These are phyloP conservation scores for Penicillium argentinense DNA, from an alignment of 495 filamentous ascomycete genomes.

Conservation along the genomic window DNA sequence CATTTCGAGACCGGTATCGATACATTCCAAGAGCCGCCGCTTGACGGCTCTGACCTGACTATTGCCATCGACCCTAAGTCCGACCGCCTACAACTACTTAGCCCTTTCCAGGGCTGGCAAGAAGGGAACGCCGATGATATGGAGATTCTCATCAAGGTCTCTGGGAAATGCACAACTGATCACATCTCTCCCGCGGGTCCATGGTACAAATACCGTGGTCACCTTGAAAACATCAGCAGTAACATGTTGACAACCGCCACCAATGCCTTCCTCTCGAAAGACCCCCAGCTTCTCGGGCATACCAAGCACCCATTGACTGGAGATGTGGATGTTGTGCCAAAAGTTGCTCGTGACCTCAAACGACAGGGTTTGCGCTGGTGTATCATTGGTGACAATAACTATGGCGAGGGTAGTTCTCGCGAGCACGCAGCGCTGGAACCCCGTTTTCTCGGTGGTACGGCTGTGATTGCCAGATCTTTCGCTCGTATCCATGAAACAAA, in stretches of 20 bases:
- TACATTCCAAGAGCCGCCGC: constrained; percentile 15
- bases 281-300: constrained; percentile 21
- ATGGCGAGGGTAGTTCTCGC: constrained; percentile 24
- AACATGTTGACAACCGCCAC: constrained; percentile 24
- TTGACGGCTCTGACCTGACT: constrained; percentile 6
- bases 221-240: constrained; percentile 22
- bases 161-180: constrained; percentile 28
- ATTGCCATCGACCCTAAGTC: constrained; percentile 13
- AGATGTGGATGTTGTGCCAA: constrained; percentile 1
- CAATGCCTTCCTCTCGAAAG: constrained; percentile 14
- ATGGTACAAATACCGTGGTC: constrained; percentile 22
- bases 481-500: constrained; percentile 27
- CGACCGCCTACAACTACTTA: constrained; percentile 18
- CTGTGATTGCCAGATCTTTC: constrained; percentile 22
- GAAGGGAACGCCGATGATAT: constrained; percentile 3
- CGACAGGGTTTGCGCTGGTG: constrained; percentile 11
- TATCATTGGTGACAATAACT: constrained; percentile 23
- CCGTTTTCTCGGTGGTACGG: constrained; percentile 18
- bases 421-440: constrained; percentile 26
- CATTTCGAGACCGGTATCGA: constrained; percentile 6
- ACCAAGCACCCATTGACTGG: constrained; percentile 10
- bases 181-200: constrained; percentile 24
- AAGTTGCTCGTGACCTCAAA: constrained; percentile 18
- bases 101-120: constrained; percentile 17
- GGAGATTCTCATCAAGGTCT: constrained; percentile 17